These are phyloP conservation scores for Candida patagonica DNA, from an alignment of 805 yeast genomes.

Conservation along the genomic window DNA sequence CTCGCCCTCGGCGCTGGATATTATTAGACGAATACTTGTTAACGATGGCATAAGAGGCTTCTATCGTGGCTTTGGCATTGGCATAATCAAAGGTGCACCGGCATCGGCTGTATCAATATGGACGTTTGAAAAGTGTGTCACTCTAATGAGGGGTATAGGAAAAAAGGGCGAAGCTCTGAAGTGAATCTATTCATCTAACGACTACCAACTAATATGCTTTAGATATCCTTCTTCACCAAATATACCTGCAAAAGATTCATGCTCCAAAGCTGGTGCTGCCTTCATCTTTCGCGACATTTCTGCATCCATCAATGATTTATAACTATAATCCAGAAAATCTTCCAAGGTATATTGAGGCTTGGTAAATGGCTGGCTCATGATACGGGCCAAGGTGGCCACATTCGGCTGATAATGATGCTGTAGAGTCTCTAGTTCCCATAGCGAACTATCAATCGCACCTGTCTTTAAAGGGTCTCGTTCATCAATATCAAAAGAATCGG, in stretches of 20 bases:
- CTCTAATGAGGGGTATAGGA: slow-evolving; percentile 7
- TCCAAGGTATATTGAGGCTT: slow-evolving; percentile 84
- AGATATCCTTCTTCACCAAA: slow-evolving; percentile 11
- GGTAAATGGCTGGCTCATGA: slow-evolving; percentile 81
- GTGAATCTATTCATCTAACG: not conserved
- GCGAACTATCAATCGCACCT: slow-evolving; percentile 70
- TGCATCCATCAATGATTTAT: slow-evolving; percentile 52
- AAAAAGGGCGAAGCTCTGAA: not conserved
- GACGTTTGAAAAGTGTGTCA: slow-evolving; percentile 41
- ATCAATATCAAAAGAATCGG: slow-evolving; percentile 56
- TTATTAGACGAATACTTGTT: slow-evolving; percentile 31
- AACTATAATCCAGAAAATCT: slow-evolving; percentile 90
- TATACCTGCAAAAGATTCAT: slow-evolving; percentile 20
- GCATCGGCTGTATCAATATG: slow-evolving; percentile 51
- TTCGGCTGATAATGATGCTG: slow-evolving; percentile 90
- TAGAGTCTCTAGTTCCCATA: slow-evolving; percentile 84
- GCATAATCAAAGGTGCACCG: slow-evolving; percentile 74
- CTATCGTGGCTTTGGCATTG: slow-evolving; percentile 65
- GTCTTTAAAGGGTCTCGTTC: slow-evolving; percentile 73
- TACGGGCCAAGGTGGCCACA: slow-evolving; percentile 82
- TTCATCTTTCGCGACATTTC: slow-evolving; percentile 31
- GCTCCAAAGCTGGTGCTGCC: slow-evolving; percentile 59
- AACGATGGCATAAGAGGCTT: slow-evolving; percentile 59
- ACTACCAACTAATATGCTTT: not conserved
- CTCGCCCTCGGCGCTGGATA: slow-evolving; percentile 1